Evolutionary conservation across 1,284 basidiomycete genomes (phyloP), one percentile per base, ranked within the genome.

Genomic region (Athelia sp.): DNA sequence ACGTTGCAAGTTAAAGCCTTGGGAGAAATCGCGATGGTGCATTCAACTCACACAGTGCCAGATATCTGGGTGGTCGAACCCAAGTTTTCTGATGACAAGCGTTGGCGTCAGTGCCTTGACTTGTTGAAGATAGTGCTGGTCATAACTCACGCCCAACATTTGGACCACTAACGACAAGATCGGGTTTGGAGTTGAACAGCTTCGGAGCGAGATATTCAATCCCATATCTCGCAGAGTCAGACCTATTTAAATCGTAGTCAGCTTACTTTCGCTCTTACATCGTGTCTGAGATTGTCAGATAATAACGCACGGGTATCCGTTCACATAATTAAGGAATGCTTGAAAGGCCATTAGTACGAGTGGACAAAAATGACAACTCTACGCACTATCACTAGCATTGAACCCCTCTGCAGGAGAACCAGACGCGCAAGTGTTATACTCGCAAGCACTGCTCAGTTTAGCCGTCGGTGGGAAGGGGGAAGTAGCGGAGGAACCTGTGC

Each of bases 111-210:
- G 26, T 29, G 26, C 13, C 26, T 29, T 4, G 13, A 29, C 4
- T 29, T 4, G 26, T 29, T 6, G 13, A 13, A 4, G 4, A 6
- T 13, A 29, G 26, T 13, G 6, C 4, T 29, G 26, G 26, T 4
- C 6, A 13, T 13, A n/a, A 58, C 69, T 65, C 52, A 74, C 72
- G 70, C 44, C 76, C 76, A 11, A 79, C 68, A 56, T 81, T 80
- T 0, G 72, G 71, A 0, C 78, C 79, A 52, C 71, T 70, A 11
- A 82, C 66, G 4, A 79, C 70, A 29, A 82, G 65, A 48, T 79
- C 77, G 1, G 78, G 78, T 15, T 56, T 53, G 15, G 57, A 53
- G 9, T 68, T 26, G 52, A 76, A 74, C 54, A 73, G 69, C 45
- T 68, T 57, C 0, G 75, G 73, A 3, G 73, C 63, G 10, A 78